Conservation (phyloP, 768 basidiomycete genomes). For the Pulveroboletus sp. region DNA sequence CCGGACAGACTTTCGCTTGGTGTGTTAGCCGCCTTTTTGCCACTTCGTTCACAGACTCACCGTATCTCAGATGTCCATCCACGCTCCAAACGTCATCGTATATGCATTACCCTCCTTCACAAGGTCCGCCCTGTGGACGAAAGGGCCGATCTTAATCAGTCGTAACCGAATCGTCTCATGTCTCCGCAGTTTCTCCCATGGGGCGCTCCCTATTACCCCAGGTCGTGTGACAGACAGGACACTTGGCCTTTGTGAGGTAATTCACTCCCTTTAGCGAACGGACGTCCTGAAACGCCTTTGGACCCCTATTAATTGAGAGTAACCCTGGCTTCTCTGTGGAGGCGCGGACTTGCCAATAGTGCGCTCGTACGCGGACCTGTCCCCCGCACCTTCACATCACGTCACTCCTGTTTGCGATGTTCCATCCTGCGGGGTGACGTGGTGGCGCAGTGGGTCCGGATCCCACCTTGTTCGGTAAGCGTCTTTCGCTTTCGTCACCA, state of each 20-base stretch:
- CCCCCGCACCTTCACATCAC: conserved; percentile 9
- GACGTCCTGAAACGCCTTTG: conserved; percentile 1
- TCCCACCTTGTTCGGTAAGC: not conserved
- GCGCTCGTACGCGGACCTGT: not conserved
- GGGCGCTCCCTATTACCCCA: conserved; percentile 27
- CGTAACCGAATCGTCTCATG: conserved; percentile 4
- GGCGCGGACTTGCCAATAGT: not conserved
- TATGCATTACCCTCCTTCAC: conserved; percentile 18
- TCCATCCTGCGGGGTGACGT: conserved; percentile 3
- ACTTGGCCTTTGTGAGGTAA: conserved; percentile 9
- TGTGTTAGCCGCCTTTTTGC: conserved; percentile 12
- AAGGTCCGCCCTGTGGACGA: conserved; percentile 21
- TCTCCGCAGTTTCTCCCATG: conserved; percentile 23
- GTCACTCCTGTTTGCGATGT: not conserved
- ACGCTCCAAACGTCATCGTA: conserved; percentile 14
- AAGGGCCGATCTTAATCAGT: conserved; percentile 12
- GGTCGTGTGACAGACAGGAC: conserved; percentile 22
- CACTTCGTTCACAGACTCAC: conserved; percentile 13
- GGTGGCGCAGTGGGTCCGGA: not conserved
- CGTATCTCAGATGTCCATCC: not conserved
- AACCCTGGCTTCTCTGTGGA: conserved; percentile 4
- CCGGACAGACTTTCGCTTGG: conserved; percentile 3
- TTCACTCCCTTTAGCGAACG: conserved; percentile 4
- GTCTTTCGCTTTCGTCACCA: conserved; percentile 3
- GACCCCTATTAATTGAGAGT: conserved; percentile 5